Conservation (phyloP, 2,329 filamentous ascomycete genomes). For the Ceratocystis papillata region DNA sequence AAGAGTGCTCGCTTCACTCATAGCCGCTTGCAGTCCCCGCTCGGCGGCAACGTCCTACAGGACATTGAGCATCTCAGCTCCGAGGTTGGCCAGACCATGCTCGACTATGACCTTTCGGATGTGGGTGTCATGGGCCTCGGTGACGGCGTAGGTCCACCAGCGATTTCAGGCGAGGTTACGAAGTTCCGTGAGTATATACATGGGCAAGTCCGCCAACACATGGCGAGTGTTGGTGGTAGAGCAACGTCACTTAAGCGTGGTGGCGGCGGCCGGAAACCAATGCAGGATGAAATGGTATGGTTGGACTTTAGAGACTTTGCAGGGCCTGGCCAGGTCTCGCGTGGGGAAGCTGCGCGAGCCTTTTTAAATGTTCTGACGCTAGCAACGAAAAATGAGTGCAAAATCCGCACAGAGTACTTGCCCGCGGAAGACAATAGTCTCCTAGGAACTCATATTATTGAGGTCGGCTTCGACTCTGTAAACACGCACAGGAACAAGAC, state of each 20-base stretch:
- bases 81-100: constrained; percentile 4
- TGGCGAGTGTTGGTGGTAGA: constrained; percentile 10
- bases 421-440: constrained; percentile 27
- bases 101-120: constrained; percentile 12
- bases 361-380: constrained; percentile 64
- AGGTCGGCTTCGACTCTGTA: constrained; percentile 18
- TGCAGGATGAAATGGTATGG: constrained; percentile 30
- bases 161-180: background rate
- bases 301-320: constrained; percentile 62
- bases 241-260: background rate
- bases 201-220: background rate
- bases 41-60: constrained; percentile 7
- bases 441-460: constrained; percentile 21
- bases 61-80: constrained; percentile 23
- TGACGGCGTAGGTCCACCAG: constrained; percentile 1
- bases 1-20: constrained; percentile 31
- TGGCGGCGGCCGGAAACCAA: constrained; percentile 1
- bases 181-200: constrained; percentile 16
- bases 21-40: constrained; percentile 28
- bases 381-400: constrained; percentile 53
- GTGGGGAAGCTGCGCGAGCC: constrained; percentile 59
- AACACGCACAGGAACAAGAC: background rate
- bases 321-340: constrained; percentile 42
- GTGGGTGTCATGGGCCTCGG: background rate
- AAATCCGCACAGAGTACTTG: constrained; percentile 37